A percentile compares a stretch with the other conserved stretches of the same genome.
phyloP scores from a whole-genome alignment of 2,329 filamentous ascomycete genomes.

The Epichloe coenophiala region DNA sequence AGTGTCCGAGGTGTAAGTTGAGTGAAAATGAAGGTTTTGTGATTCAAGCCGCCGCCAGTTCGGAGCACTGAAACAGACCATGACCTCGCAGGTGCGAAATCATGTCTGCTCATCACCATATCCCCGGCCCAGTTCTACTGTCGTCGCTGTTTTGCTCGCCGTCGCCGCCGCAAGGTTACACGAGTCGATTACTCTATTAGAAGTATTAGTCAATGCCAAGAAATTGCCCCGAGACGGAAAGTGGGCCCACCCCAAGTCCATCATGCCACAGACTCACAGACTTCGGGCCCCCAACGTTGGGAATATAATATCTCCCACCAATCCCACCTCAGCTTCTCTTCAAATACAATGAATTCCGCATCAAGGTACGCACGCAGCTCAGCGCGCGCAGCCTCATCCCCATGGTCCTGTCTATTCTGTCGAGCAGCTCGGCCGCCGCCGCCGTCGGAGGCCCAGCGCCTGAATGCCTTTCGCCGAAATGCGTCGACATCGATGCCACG shows the following conservation, averaged over 20 bases:
- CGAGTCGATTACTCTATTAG: too few relatives aligned
- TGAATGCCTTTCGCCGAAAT: constrained; percentile 16
- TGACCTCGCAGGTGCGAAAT: too few relatives aligned
- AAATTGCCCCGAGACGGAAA: neutral
- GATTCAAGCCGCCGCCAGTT: too few relatives aligned
- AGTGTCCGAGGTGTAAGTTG: too few relatives aligned
- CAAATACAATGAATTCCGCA: constrained; percentile 25
- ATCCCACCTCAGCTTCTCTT: constrained; percentile 1
- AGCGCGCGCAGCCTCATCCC: constrained; percentile 11
- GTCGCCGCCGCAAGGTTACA: too few relatives aligned
- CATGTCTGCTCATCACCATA: too few relatives aligned
- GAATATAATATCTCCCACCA: neutral
- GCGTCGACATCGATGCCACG: constrained; percentile 17
- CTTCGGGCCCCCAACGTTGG: neutral
- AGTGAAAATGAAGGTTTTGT: too few relatives aligned
- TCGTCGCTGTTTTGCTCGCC: too few relatives aligned
- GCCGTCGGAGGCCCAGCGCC: constrained; percentile 6
- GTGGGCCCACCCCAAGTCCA: neutral
- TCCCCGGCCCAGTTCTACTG: too few relatives aligned
- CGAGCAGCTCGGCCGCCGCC: constrained; percentile 19
- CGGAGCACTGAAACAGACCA: too few relatives aligned
- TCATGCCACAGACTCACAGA: constrained; percentile 2
- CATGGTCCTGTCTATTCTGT: constrained; percentile 26
- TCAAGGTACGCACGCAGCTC: constrained; percentile 22
- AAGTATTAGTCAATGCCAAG: too few relatives aligned